Percentiles rank a stretch among this genome's conserved stretches.
Conservation (phyloP, 1,284 basidiomycete genomes). For the Cutaneotrichosporon cutaneum region DNA sequence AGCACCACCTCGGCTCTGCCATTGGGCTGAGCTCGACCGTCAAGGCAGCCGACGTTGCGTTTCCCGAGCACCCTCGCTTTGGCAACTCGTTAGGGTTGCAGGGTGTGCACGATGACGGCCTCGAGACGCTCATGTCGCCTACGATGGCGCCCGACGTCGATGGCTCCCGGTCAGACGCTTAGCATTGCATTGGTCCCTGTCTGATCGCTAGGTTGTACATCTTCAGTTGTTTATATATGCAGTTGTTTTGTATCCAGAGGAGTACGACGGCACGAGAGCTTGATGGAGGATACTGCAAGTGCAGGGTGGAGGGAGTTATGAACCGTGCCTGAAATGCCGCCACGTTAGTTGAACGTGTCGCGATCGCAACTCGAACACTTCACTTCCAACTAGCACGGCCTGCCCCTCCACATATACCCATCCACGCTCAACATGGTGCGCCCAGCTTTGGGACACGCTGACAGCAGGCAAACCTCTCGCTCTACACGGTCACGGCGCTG, state of each 20-base stretch:
- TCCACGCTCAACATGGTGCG: slow-evolving; percentile 13
- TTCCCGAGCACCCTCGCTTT: neutral
- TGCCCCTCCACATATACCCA: neutral
- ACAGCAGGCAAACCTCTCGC: slow-evolving; percentile 67
- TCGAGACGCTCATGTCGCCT: slow-evolving; percentile 5
- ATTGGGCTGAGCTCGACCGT: slow-evolving; percentile 3
- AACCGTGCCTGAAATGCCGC: slow-evolving; percentile 13
- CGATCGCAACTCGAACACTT: neutral
- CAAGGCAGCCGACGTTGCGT: neutral
- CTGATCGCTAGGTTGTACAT: slow-evolving; percentile 3
- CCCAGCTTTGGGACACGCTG: neutral
- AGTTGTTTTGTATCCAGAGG: neutral
- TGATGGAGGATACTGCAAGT: neutral
- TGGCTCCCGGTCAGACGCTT: slow-evolving; percentile 20
- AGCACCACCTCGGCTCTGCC: slow-evolving; percentile 7
- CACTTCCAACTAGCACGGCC: neutral
- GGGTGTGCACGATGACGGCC: slow-evolving; percentile 9
- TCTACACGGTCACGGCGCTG: slow-evolving; percentile 83
- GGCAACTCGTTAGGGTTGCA: slow-evolving; percentile 28
- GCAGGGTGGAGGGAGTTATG: neutral
- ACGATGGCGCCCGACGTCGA: slow-evolving; percentile 32
- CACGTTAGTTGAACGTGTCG: slow-evolving; percentile 12
- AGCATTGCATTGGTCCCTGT: neutral
- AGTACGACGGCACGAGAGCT: neutral
- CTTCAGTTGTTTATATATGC: slow-evolving; percentile 4